Evolutionary conservation across 2,329 filamentous ascomycete genomes (phyloP).

Genomic region (Cladophialophora chaetospira): DNA sequence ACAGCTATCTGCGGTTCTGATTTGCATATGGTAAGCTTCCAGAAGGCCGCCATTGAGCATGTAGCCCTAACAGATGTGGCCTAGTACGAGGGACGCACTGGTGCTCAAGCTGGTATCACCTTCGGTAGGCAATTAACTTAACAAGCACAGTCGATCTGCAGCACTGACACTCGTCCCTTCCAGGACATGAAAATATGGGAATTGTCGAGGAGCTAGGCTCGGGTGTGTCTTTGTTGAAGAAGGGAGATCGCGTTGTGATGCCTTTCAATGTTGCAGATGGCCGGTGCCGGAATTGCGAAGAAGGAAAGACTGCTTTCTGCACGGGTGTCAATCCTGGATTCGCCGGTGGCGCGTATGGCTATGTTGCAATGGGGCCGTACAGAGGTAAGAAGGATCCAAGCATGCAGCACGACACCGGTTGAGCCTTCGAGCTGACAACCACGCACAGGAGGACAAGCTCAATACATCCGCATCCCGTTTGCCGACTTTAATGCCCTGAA

Average conservation of each 20-base stretch:
- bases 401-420: too few relatives aligned
- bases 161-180: background rate
- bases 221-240: conserved; percentile 63
- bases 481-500: conserved; percentile 68
- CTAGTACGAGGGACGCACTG: conserved; percentile 68
- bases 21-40: conserved; percentile 42
- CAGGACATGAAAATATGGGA: conserved; percentile 63
- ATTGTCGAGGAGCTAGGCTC: conserved; percentile 57
- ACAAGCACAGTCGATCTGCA: background rate
- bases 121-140: conserved; percentile 50
- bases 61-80: conserved; percentile 39
- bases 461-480: conserved; percentile 66
- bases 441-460: conserved; percentile 58
- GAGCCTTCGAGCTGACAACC: too few relatives aligned
- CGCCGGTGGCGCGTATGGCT: conserved; percentile 62
- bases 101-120: conserved; percentile 62
- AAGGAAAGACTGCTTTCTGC: conserved; percentile 66
- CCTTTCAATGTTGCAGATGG: conserved; percentile 68
- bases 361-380: conserved; percentile 62
- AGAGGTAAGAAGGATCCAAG: conserved; percentile 25
- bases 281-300: conserved; percentile 65
- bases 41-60: background rate
- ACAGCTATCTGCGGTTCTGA: conserved; percentile 58
- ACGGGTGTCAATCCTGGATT: conserved; percentile 65
- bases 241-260: conserved; percentile 65